A percentile compares a stretch with the other conserved stretches of the same genome.
Conservation (phyloP, 1,284 basidiomycete genomes). For the Megacollybia platyphylla region DNA sequence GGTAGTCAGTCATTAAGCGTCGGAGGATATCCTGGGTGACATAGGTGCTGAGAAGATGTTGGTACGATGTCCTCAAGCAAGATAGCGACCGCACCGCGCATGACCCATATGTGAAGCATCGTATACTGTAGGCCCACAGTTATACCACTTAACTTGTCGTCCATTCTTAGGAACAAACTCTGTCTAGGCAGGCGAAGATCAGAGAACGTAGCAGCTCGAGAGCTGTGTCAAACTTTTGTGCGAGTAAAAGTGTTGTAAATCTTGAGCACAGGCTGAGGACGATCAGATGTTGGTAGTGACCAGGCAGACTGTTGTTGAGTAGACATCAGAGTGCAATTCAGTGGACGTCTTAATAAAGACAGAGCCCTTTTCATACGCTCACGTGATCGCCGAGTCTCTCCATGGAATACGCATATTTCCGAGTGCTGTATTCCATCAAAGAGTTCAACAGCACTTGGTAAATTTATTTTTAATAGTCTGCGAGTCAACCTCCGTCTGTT, state of each 20-base stretch:
- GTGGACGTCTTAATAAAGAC: neutral
- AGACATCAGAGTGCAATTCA: neutral
- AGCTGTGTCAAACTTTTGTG: conserved; percentile 53
- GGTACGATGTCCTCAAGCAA: conserved; percentile 2
- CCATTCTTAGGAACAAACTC: conserved; percentile 77
- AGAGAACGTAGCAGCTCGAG: conserved; percentile 4
- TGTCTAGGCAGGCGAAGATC: conserved; percentile 29
- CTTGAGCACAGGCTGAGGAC: conserved; percentile 58
- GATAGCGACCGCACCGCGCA: conserved; percentile 53
- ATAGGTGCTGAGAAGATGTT: conserved; percentile 65
- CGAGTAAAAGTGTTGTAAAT: conserved; percentile 94
- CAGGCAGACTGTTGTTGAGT: conserved; percentile 37
- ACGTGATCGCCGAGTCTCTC: neutral
- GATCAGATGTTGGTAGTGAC: conserved; percentile 33
- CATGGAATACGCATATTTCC: no score
- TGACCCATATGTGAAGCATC: conserved; percentile 99
- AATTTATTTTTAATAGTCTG: no score
- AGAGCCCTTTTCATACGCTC: neutral
- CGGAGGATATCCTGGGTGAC: conserved; percentile 95
- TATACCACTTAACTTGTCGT: conserved; percentile 95
- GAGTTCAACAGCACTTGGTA: no score
- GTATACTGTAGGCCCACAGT: conserved; percentile 99
- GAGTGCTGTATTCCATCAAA: no score
- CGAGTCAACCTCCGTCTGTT: no score
- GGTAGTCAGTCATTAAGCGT: conserved; percentile 90